phyloP scores from a whole-genome alignment of 441 rosid genomes.

The Flueggea neowawraea region DNA sequence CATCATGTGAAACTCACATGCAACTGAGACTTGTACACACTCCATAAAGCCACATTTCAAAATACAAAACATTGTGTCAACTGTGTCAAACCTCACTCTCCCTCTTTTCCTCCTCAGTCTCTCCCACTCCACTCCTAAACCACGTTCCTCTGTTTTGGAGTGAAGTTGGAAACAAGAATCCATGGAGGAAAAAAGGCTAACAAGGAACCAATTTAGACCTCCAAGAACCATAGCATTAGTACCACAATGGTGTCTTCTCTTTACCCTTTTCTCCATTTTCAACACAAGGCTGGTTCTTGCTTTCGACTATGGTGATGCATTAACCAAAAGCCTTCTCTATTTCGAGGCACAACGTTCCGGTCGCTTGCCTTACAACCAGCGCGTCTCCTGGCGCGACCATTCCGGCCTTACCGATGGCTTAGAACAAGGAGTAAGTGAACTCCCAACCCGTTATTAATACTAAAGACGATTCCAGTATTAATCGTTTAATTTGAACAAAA shows the following conservation, averaged over 20 bases:
- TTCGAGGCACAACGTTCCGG: slow-evolving; percentile 96
- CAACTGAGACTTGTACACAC: background rate
- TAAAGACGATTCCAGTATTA: too few relatives aligned
- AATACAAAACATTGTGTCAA: background rate
- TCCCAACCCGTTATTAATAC: background rate
- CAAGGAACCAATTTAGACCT: slow-evolving; percentile 4
- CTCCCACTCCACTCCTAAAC: slow-evolving; percentile 23
- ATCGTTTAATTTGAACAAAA: too few relatives aligned
- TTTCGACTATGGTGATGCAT: slow-evolving; percentile 70
- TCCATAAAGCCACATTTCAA: background rate
- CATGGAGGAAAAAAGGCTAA: slow-evolving; percentile 11
- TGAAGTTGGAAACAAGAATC: slow-evolving; percentile 7
- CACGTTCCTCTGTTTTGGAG: slow-evolving; percentile 19
- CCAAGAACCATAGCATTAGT: slow-evolving; percentile 10
- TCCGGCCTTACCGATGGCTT: slow-evolving; percentile 96
- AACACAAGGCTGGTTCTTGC: slow-evolving; percentile 5
- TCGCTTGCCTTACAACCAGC: slow-evolving; percentile 81
- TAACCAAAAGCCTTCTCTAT: slow-evolving; percentile 83
- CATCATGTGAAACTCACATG: slow-evolving; percentile 36
- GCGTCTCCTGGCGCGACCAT: slow-evolving; percentile 87
- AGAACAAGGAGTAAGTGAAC: slow-evolving; percentile 76
- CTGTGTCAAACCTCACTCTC: background rate
- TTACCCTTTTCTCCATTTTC: slow-evolving; percentile 26
- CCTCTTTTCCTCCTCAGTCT: background rate
- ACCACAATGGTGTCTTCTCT: slow-evolving; percentile 15